phyloP scores from a whole-genome alignment of 768 basidiomycete genomes.

The Piloderma croceum region DNA sequence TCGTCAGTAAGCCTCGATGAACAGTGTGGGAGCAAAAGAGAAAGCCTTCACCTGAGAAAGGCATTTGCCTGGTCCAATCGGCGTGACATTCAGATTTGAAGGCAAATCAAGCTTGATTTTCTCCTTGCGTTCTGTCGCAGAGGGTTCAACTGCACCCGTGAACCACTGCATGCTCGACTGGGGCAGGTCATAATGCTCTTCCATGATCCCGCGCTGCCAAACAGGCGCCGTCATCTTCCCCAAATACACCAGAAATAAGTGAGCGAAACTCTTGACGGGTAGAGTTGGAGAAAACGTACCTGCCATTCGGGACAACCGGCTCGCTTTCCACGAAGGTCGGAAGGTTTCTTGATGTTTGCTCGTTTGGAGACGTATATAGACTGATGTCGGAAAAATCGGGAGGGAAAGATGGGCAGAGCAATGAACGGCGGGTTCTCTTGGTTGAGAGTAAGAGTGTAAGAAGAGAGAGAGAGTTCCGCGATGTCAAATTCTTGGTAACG shows the following conservation, averaged over 20 bases:
- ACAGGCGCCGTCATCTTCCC: slow-evolving; percentile 18
- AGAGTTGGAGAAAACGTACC: too few relatives aligned
- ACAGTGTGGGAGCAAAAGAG: too few relatives aligned
- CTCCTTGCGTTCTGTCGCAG: slow-evolving; percentile 11
- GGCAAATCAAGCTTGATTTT: slow-evolving; percentile 14
- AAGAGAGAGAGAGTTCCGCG: slow-evolving; percentile 13
- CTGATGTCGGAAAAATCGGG: slow-evolving; percentile 16
- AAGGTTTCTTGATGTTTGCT: slow-evolving; percentile 12
- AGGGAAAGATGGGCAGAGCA: slow-evolving; percentile 16
- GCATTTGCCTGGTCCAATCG: slow-evolving; percentile 14
- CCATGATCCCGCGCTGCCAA: slow-evolving; percentile 16
- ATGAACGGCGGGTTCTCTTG: slow-evolving; percentile 11
- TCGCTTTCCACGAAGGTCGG: slow-evolving; percentile 11
- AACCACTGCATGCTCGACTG: slow-evolving; percentile 12
- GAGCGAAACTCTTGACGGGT: too few relatives aligned
- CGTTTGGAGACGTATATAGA: slow-evolving; percentile 15
- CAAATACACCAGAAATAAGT: too few relatives aligned
- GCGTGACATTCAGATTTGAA: slow-evolving; percentile 10
- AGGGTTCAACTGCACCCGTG: slow-evolving; percentile 15
- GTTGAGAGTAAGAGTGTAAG: slow-evolving; percentile 15
- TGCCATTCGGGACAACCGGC: slow-evolving; percentile 17
- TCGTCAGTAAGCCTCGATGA: too few relatives aligned
- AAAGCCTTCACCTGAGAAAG: too few relatives aligned
- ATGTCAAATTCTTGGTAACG: slow-evolving; percentile 16
- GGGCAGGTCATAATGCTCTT: slow-evolving; percentile 13